Percentiles rank a stretch among this genome's conserved stretches.
These are phyloP conservation scores for Arthrobotrys pseudoclavata DNA, from an alignment of 2,329 filamentous ascomycete genomes.

Conservation along the genomic window DNA sequence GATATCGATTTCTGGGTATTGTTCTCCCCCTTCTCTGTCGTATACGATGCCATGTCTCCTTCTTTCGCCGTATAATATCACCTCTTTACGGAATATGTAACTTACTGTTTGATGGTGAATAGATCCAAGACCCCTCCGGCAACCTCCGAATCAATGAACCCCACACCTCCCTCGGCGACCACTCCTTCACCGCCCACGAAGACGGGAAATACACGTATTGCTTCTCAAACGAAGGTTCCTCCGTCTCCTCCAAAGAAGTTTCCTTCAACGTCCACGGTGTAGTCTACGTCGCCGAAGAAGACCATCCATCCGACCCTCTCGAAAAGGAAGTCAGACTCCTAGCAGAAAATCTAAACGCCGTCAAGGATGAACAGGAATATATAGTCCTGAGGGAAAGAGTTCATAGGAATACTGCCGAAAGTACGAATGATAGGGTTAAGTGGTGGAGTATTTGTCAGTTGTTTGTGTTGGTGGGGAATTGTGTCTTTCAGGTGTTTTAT, in stretches of 20 bases:
- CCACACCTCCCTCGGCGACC: conserved; percentile 88
- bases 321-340: conserved; percentile 90
- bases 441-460: conserved; percentile 99
- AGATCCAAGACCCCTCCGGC: conserved; percentile 84
- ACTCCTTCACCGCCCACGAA: conserved; percentile 85
- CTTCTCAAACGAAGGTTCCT: conserved; percentile 99
- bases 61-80: too few relatives aligned
- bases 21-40: neutral
- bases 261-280: conserved; percentile 99
- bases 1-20: conserved; percentile 98
- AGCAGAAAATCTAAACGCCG: conserved; percentile 86
- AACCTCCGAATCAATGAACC: conserved; percentile 84
- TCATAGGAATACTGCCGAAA: conserved; percentile 98
- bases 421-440: conserved; percentile 96
- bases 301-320: conserved; percentile 86
- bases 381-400: conserved; percentile 95
- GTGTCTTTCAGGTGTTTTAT: conserved; percentile 99
- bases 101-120: conserved; percentile 8
- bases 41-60: neutral
- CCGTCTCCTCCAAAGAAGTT: conserved; percentile 94
- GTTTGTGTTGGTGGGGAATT: conserved; percentile 87
- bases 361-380: conserved; percentile 98
- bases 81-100: neutral
- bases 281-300: conserved; percentile 92
- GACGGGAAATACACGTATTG: conserved; percentile 96